Evolutionary conservation across 2,329 filamentous ascomycete species (phyloP), one percentile per base, ranked within the genome.

Genomic region (Ophiostoma fasciatum): DNA sequence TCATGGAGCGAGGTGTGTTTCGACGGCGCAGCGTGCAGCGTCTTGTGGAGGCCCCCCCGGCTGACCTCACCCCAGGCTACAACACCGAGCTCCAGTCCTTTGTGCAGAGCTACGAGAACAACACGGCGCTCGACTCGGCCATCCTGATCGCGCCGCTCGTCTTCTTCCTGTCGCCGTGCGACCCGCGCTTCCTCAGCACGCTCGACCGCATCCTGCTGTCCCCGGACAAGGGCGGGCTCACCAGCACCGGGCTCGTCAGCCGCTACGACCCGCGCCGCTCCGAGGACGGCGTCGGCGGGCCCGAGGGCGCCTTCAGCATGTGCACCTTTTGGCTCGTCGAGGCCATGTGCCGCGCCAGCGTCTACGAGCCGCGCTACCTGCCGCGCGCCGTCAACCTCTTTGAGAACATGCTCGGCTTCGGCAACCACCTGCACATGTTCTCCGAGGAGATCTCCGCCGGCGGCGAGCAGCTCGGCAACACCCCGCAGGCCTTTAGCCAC

Each of bases 241-340:
- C 78, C 2, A 80, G 73, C 48, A 79, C 80, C 0, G 79, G 79
- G 0, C 63, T 85, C 19, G 80, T 85, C 4, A 83, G 80, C 50
- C 69, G 81, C 30, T 85, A 85, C 52, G 71, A 85, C 46, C 78
- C 75, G 1, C 61, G 74, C 6, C 58, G 73, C 19, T 71, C 76
- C 3, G 70, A 82, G 37, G 80, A 85, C 48, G 79, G 78, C 21
- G 77, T 85, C 8, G 78, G 78, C 26, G 80, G 80, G 14, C 64
- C 68, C 35, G 80, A 85, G 55, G 81, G 81, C 17, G 78, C 79
- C 15, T 85, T 85, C 51, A 75, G 69, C 49, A 84, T 85, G 78
- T 83, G 79, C 50, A 85, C 79, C 1, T 85, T 85, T 52, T 85
- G 81, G 81, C 69, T 84, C 1, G 78, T 85, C 11, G 81, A 85